Evolutionary conservation across 495 filamentous ascomycete species (phyloP), one percentile per base, ranked within the genome.

Genomic region (Tuber melanosporum): DNA sequence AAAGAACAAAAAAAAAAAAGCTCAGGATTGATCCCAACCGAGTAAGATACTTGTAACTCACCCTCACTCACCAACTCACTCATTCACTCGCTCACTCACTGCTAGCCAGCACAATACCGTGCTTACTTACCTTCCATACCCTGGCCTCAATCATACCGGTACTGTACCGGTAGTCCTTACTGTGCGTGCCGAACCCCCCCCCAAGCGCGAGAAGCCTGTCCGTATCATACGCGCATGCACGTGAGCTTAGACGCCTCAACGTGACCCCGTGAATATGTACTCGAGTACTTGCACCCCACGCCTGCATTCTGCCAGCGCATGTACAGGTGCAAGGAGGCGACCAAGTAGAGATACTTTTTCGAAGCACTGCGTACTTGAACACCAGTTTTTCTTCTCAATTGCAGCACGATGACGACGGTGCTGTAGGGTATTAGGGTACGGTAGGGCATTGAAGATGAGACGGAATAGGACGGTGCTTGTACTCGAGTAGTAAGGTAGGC

Each of bases 201-300:
- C 52, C 57, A 66, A 66, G 57, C 57, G 57, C 57, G 26, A 32
- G 57, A 15, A 17, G 26, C 57, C 26, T n/a, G 15, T 66, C 57
- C 57, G 32, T 17, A 66, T 66, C 57, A 66, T 32, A 73, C 78
- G 77, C 78, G 77, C 79, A 80, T 76, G 78, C 78, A 80, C 78
- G 78, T 80, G 78, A 80, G 76, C 44, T 49, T 47, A 62, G 70
- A 47, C 52, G 74, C 71, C n/a, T 22, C 57, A 79, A 75, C 43
- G 73, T 75, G 75, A 78, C 52, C 44, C 32, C 26, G 69, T 45
- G 74, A 52, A 75, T 71, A 46, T 71, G 8, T 75, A 76, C 32
- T 32, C 32, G 32, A 32, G 32, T 32, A 32, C 32, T 32, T 32
- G 32, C 32, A 32, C 70, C 57, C 52, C 15, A 66, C 57, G 26